A percentile compares a stretch with the other conserved stretches of the same genome.
These are phyloP conservation scores for Volvariella surrecta DNA, from an alignment of 1,284 basidiomycete species.

Conservation along the genomic window DNA sequence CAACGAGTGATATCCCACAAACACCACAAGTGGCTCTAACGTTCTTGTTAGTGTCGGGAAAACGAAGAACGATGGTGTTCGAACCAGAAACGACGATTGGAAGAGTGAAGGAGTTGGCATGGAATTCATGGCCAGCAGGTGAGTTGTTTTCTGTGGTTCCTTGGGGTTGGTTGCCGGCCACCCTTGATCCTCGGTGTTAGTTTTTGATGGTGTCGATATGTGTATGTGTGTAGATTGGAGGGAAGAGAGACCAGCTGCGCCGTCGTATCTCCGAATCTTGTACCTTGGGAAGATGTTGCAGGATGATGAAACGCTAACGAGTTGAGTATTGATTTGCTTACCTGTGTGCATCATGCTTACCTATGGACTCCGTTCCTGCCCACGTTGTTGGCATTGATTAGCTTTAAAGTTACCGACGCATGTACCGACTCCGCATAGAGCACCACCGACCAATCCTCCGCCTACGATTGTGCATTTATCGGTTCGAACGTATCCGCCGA, in stretches of 20 bases:
- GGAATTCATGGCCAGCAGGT: slow-evolving; percentile 80
- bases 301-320: slow-evolving; percentile 71
- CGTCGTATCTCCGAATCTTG: slow-evolving; percentile 70
- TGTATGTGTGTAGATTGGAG: slow-evolving; percentile 55
- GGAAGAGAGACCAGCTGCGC: slow-evolving; percentile 71
- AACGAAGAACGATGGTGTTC: slow-evolving; percentile 66
- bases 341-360: slow-evolving; percentile 6
- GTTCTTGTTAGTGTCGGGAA: slow-evolving; percentile 71
- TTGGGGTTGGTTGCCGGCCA: not conserved
- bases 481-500: slow-evolving; percentile 55
- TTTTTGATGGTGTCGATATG: not conserved
- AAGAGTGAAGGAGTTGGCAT: slow-evolving; percentile 76
- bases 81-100: slow-evolving; percentile 74
- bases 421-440: slow-evolving; percentile 20
- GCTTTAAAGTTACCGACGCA: slow-evolving; percentile 43
- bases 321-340: slow-evolving; percentile 33
- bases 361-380: slow-evolving; percentile 1
- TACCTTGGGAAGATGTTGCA: slow-evolving; percentile 79
- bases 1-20: slow-evolving; percentile 30
- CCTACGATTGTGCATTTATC: slow-evolving; percentile 78
- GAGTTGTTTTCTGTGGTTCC: slow-evolving; percentile 19
- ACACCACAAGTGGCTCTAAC: slow-evolving; percentile 62
- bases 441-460: slow-evolving; percentile 17
- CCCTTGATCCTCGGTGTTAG: no score
- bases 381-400: slow-evolving; percentile 14